A percentile compares a stretch with the other conserved stretches of the same genome.
phyloP scores from a whole-genome alignment of 1,284 basidiomycete species.

The Ceratobasidium sp. region DNA sequence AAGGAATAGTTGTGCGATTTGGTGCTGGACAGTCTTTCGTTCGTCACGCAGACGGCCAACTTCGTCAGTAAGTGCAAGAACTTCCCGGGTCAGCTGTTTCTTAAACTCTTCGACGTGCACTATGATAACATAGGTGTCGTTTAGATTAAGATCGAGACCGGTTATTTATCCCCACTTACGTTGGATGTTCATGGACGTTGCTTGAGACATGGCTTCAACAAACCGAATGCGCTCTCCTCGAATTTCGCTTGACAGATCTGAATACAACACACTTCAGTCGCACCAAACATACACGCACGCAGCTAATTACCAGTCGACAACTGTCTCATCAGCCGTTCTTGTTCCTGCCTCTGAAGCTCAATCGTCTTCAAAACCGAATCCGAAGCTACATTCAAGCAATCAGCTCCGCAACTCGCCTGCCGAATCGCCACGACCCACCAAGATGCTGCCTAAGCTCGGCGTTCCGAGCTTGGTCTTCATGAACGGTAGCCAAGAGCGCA shows the following conservation, averaged over 20 bases:
- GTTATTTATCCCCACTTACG: conserved; percentile 66
- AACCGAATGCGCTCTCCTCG: conserved; percentile 85
- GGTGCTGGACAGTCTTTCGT: conserved; percentile 77
- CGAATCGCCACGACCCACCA: conserved; percentile 43
- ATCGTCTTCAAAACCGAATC: conserved; percentile 73
- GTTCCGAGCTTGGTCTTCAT: conserved; percentile 13
- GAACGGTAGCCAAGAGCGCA: conserved; percentile 1
- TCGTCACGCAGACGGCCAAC: conserved; percentile 79
- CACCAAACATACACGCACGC: neutral
- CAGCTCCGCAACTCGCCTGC: conserved; percentile 41
- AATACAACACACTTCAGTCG: neutral
- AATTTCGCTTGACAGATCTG: conserved; percentile 84
- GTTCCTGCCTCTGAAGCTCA: conserved; percentile 75
- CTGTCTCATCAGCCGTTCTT: conserved; percentile 73
- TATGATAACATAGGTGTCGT: conserved; percentile 52
- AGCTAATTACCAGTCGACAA: conserved; percentile 71
- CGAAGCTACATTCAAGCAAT: conserved; percentile 63
- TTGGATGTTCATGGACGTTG: conserved; percentile 86
- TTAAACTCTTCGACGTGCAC: conserved; percentile 89
- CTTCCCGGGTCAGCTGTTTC: conserved; percentile 79
- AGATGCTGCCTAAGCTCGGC: conserved; percentile 24
- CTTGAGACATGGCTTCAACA: conserved; percentile 91
- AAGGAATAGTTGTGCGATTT: conserved; percentile 78
- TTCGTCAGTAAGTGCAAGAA: conserved; percentile 79
- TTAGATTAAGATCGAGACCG: neutral